These are phyloP conservation scores for Rubus idaeus DNA, from an alignment of 306 rosid species.

Conservation along the genomic window DNA sequence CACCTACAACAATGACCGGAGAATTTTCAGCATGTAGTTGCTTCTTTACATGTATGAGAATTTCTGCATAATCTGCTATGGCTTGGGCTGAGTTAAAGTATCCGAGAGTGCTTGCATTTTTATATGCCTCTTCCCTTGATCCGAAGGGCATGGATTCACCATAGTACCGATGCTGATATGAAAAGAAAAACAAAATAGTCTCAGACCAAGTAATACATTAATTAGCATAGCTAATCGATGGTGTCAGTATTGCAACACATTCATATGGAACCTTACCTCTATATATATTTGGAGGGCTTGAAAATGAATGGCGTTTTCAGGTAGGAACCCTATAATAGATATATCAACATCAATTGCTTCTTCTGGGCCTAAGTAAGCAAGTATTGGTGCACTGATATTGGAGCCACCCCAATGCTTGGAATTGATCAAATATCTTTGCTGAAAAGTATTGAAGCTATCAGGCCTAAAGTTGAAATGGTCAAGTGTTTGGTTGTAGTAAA, in stretches of 20 bases:
- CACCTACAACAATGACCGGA: slow-evolving; percentile 51
- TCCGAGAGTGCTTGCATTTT: no score
- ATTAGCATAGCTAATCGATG: not conserved
- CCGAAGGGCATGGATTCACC: no score
- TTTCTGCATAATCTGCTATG: no score
- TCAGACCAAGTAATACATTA: no score
- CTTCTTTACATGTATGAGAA: no score
- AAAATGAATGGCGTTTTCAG: slow-evolving; percentile 57
- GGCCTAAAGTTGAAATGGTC: slow-evolving; percentile 75
- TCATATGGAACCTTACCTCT: slow-evolving; percentile 29
- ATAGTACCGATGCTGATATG: no score
- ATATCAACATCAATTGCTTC: slow-evolving; percentile 40
- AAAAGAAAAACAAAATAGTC: not conserved
- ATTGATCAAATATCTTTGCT: slow-evolving; percentile 62
- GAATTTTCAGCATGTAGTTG: slow-evolving; percentile 9
- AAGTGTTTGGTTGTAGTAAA: slow-evolving; percentile 50
- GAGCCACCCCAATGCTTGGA: slow-evolving; percentile 69
- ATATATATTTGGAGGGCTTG: slow-evolving; percentile 61
- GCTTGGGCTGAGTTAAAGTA: no score
- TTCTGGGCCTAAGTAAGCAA: slow-evolving; percentile 67
- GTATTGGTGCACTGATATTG: slow-evolving; percentile 57
- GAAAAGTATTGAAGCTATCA: slow-evolving; percentile 58
- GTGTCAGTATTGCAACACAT: not conserved
- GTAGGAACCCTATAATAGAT: slow-evolving; percentile 40
- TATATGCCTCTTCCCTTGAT: no score